Conservation (phyloP, 192 early-diverging fungal species). For the Allomyces arbusculus region DNA sequence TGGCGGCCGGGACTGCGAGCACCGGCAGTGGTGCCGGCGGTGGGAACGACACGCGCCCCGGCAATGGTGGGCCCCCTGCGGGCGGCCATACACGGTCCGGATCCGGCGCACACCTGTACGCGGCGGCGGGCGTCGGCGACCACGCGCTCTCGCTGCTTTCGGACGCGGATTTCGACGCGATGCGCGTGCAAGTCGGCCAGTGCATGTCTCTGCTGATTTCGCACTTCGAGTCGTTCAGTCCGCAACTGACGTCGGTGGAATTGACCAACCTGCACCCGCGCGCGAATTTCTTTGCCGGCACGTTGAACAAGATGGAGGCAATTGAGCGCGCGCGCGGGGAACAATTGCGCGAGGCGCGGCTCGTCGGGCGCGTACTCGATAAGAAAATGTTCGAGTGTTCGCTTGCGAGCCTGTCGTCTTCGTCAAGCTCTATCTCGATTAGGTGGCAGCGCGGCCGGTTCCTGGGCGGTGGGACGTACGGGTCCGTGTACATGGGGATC, state of each 20-base stretch:
- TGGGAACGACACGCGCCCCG: too few relatives aligned
- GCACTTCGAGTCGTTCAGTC: slow-evolving; percentile 61
- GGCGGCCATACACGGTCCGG: too few relatives aligned
- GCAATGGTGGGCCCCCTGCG: too few relatives aligned
- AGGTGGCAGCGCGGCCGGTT: slow-evolving; percentile 70
- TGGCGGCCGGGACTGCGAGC: too few relatives aligned
- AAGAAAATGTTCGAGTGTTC: slow-evolving; percentile 57
- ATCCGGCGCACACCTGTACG: too few relatives aligned
- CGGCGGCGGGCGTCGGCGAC: slow-evolving; percentile 15
- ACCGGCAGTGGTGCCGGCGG: too few relatives aligned
- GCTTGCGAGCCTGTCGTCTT: slow-evolving; percentile 51
- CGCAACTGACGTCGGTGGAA: slow-evolving; percentile 22
- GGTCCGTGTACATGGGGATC: slow-evolving; percentile 64
- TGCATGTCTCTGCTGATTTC: slow-evolving; percentile 63
- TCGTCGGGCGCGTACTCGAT: slow-evolving; percentile 63
- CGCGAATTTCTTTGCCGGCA: slow-evolving; percentile 8
- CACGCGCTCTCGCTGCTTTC: slow-evolving; percentile 45
- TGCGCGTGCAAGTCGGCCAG: slow-evolving; percentile 49
- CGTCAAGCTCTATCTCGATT: slow-evolving; percentile 54
- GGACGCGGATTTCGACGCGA: slow-evolving; percentile 45
- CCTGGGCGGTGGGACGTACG: slow-evolving; percentile 71
- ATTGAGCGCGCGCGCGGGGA: slow-evolving; percentile 30
- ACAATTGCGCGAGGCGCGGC: slow-evolving; percentile 23
- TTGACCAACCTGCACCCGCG: slow-evolving; percentile 5
- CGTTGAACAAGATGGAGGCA: slow-evolving; percentile 12